phyloP scores from a whole-genome alignment of 2,329 filamentous ascomycete species.

The Plenodomus biglobosus region DNA sequence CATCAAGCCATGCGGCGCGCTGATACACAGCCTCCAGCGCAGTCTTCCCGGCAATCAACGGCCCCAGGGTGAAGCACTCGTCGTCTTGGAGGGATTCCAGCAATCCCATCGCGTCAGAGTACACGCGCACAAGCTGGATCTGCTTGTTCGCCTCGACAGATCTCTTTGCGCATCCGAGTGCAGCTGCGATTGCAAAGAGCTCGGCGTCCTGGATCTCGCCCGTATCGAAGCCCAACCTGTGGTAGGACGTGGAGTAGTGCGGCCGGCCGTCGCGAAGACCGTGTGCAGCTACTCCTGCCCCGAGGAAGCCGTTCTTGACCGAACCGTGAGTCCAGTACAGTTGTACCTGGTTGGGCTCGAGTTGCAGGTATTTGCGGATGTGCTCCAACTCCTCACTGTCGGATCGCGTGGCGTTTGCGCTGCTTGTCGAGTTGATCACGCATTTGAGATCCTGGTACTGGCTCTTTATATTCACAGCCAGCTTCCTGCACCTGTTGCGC shows the following conservation, averaged over 20 bases:
- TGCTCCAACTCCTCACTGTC: not conserved
- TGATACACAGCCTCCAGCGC: constrained; percentile 3
- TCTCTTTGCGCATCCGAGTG: constrained; percentile 2
- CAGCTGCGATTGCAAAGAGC: constrained; percentile 10
- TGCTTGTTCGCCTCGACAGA: not conserved
- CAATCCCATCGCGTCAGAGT: not conserved
- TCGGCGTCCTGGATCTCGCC: constrained; percentile 6
- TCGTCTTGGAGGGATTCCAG: not conserved
- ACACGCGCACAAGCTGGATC: constrained; percentile 6
- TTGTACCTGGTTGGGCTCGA: not conserved
- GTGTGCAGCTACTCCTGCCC: constrained; percentile 7
- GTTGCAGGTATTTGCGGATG: not conserved
- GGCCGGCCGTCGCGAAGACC: not conserved
- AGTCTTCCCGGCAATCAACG: not conserved
- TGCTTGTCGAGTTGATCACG: no score
- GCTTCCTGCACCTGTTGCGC: no score
- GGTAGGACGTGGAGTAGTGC: not conserved
- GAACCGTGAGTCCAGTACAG: constrained; percentile 8
- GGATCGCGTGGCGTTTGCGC: no score
- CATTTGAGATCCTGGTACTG: no score
- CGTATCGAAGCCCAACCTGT: constrained; percentile 2
- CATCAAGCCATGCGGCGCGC: constrained; percentile 2
- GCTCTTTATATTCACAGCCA: no score
- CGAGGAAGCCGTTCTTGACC: not conserved
- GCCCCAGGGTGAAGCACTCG: not conserved